Conservation (phyloP, 257 asterid genomes). For the Scutellaria baicalensis region DNA sequence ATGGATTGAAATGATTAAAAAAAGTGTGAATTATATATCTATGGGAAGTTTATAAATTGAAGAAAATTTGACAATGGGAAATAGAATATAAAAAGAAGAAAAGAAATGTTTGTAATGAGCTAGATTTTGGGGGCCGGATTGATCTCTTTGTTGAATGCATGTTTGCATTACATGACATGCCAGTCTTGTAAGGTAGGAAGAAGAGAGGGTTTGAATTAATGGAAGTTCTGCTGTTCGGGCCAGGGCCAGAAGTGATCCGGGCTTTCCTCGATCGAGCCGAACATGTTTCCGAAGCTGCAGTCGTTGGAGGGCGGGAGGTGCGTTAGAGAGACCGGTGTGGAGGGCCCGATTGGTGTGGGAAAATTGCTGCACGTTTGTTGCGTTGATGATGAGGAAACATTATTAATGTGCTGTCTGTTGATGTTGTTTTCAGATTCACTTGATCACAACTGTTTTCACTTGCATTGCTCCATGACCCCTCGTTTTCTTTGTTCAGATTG, state of each 20-base stretch:
- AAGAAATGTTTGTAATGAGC: background rate
- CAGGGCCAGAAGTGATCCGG: conserved; percentile 63
- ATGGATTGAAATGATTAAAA: conserved; percentile 2
- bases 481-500: conserved; percentile 57
- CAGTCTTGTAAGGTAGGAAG: background rate
- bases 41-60: background rate
- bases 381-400: conserved; percentile 19
- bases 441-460: conserved; percentile 63
- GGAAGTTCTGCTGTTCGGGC: conserved; percentile 55
- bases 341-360: conserved; percentile 15
- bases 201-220: background rate
- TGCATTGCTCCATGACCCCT: conserved; percentile 74
- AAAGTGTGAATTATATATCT: conserved; percentile 17
- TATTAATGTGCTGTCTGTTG: conserved; percentile 29
- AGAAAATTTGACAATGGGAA: background rate
- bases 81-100: background rate
- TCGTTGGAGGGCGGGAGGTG: conserved; percentile 35
- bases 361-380: conserved; percentile 21
- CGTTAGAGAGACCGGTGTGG: conserved; percentile 15
- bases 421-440: conserved; percentile 38
- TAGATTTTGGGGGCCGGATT: background rate
- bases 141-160: background rate
- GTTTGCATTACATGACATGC: background rate
- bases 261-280: conserved; percentile 49
- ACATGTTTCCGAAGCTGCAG: conserved; percentile 50